Evolutionary conservation across 73 alveolate species (phyloP), one percentile per base, ranked within the genome.

Genomic region (Effrenium voratum): DNA sequence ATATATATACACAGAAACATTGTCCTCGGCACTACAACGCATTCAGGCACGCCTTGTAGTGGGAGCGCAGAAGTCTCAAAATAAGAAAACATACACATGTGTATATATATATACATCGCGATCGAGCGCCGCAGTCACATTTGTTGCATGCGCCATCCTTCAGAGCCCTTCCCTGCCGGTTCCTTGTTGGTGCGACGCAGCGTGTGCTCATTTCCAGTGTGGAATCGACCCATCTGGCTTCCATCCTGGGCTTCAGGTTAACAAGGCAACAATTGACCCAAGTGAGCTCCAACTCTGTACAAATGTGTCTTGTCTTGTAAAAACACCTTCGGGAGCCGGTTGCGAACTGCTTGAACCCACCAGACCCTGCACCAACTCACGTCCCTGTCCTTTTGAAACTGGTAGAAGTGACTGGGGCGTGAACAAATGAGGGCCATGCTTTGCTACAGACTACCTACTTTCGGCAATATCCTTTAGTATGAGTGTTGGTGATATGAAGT

Each of bases 161-260:
- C 43, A 19, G 38, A 76, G 43, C 4, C 68, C 0, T 68, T 10
- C 45, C 59, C 12, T 3, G 16, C 57, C 60, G 26, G 28, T 32
- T 34, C 94, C 95, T 87, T 13, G 30, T 44, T 30, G 30, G 85
- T 87, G 40, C 85, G 44, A 12, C 81, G 95, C 84, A 87, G 68
- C 82, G 95, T 87, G 38, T 43, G 50, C 36, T 26, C 49, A 68
- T 59, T 87, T 50, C 95, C 95, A 0, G 95, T 87, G 55, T 87
- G 95, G 70, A 87, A 87, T 68, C 95, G 95, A 30, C 10, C 19
- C 83, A 63, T 30, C 34, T 83, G 95, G 47, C 75, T 87, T 47
- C 68, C 84, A 83, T 59, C 57, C 30, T 60, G 36, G 30, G 44
- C 49, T 1, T 0, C n/a, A 19, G 47, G 26, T 34, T 15, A 55